Percentiles rank a stretch among this genome's conserved stretches.
These are phyloP conservation scores for Malbranchea zuffiana DNA, from an alignment of 2,329 filamentous ascomycete genomes.

Conservation along the genomic window DNA sequence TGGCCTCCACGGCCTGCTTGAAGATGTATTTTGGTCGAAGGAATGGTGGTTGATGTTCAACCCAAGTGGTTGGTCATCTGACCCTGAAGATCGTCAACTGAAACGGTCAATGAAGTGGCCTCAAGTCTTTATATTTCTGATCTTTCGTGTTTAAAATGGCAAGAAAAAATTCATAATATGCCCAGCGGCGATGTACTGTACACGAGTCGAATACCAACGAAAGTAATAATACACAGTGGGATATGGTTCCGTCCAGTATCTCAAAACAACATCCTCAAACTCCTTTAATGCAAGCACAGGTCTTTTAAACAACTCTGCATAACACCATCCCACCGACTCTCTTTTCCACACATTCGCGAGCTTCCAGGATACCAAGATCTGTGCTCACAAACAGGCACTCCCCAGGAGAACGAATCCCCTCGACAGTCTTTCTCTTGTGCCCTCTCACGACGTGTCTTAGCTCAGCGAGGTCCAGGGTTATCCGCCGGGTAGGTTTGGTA, in stretches of 20 bases:
- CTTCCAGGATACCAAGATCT: slow-evolving; percentile 66
- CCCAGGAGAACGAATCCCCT: slow-evolving; percentile 62
- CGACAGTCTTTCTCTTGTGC: slow-evolving; percentile 53
- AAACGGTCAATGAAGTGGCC: slow-evolving; percentile 3
- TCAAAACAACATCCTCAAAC: slow-evolving; percentile 11
- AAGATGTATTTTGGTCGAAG: too few relatives aligned
- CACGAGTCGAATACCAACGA: slow-evolving; percentile 4
- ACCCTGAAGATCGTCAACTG: too few relatives aligned
- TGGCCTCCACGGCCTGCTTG: too few relatives aligned
- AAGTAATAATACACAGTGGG: slow-evolving; percentile 6
- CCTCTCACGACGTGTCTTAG: slow-evolving; percentile 59
- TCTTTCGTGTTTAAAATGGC: not conserved
- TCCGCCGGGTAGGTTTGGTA: slow-evolving; percentile 61
- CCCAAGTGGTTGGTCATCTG: too few relatives aligned
- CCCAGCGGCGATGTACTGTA: too few relatives aligned
- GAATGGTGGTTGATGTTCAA: too few relatives aligned
- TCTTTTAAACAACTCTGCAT: slow-evolving; percentile 50
- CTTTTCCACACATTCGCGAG: slow-evolving; percentile 68
- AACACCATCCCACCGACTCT: slow-evolving; percentile 70
- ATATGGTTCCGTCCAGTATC: not conserved
- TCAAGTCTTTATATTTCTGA: too few relatives aligned
- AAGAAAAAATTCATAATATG: not conserved
- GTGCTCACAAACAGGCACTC: slow-evolving; percentile 76
- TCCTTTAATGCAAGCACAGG: slow-evolving; percentile 11
- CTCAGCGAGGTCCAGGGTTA: slow-evolving; percentile 53